These are phyloP conservation scores for Fusarium sacchari DNA, from an alignment of 2,329 filamentous ascomycete genomes.

Conservation along the genomic window DNA sequence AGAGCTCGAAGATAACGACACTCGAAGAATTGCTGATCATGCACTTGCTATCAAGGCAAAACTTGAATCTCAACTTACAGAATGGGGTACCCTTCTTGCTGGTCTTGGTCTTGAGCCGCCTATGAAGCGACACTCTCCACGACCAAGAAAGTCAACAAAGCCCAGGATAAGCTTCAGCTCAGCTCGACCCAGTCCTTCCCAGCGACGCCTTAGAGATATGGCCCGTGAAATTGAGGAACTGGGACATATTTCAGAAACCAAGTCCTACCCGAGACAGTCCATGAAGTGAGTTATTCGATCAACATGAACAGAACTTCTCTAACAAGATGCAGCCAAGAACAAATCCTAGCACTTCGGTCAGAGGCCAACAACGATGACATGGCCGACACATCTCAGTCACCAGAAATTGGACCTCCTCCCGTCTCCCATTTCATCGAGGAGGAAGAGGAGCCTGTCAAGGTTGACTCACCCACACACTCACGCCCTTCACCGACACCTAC, in stretches of 20 bases:
- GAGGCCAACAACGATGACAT: slow-evolving; percentile 58
- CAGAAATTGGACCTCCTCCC: slow-evolving; percentile 73
- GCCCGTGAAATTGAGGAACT: slow-evolving; percentile 63
- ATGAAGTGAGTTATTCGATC: slow-evolving; percentile 67
- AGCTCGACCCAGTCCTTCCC: slow-evolving; percentile 59
- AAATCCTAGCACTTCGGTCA: slow-evolving; percentile 69
- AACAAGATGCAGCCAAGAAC: slow-evolving; percentile 62
- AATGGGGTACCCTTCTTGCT: slow-evolving; percentile 74
- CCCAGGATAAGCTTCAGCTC: slow-evolving; percentile 54
- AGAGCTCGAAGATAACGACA: slow-evolving; percentile 70
- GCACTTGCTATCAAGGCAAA: slow-evolving; percentile 75
- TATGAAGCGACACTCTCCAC: slow-evolving; percentile 57
- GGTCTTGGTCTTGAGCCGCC: slow-evolving; percentile 71
- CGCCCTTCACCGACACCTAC: slow-evolving; percentile 14
- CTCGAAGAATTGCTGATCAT: slow-evolving; percentile 70
- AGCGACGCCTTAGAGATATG: slow-evolving; percentile 66
- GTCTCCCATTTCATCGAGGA: slow-evolving; percentile 68
- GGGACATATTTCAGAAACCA: slow-evolving; percentile 73
- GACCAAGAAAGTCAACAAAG: slow-evolving; percentile 53
- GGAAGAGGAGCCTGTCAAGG: slow-evolving; percentile 64
- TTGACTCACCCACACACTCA: slow-evolving; percentile 57
- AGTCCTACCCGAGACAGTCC: slow-evolving; percentile 72
- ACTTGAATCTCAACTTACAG: slow-evolving; percentile 76
- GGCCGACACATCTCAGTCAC: slow-evolving; percentile 67
- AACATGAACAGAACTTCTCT: slow-evolving; percentile 32